Evolutionary conservation across 2,329 filamentous ascomycete genomes (phyloP).

Genomic region (Penicillium psychrosexuale): DNA sequence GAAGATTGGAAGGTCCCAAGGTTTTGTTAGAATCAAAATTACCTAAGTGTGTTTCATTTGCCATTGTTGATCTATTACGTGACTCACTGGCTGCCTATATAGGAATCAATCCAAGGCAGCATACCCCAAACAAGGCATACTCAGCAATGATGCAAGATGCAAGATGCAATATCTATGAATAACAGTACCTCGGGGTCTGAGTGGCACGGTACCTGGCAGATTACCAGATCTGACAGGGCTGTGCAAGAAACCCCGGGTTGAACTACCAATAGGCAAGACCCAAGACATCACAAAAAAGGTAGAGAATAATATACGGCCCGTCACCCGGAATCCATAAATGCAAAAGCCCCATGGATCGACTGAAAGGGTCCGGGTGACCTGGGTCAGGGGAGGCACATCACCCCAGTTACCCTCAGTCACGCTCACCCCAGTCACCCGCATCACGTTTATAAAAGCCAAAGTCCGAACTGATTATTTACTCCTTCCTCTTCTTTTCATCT

Average conservation of each 20-base stretch:
- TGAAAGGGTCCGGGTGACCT: slow-evolving; percentile 4
- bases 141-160: neutral
- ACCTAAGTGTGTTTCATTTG: no score
- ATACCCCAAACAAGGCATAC: neutral
- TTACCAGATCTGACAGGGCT: slow-evolving; percentile 6
- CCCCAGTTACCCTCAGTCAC: neutral
- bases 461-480: neutral
- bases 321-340: neutral
- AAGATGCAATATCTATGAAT: neutral
- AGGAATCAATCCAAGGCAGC: neutral
- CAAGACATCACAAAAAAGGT: neutral
- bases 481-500: neutral
- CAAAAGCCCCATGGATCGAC: slow-evolving; percentile 3
- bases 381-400: slow-evolving; percentile 8
- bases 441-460: slow-evolving; percentile 10
- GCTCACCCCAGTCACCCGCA: neutral
- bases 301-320: neutral
- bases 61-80: no score
- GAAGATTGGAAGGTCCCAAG: no score
- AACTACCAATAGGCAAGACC: neutral
- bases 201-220: slow-evolving; percentile 9
- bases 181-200: neutral
- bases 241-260: neutral
- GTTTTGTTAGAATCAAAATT: no score
- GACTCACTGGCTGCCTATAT: no score